Evolutionary conservation across 2,329 filamentous ascomycete species (phyloP).

Genomic region (Alternaria atra): DNA sequence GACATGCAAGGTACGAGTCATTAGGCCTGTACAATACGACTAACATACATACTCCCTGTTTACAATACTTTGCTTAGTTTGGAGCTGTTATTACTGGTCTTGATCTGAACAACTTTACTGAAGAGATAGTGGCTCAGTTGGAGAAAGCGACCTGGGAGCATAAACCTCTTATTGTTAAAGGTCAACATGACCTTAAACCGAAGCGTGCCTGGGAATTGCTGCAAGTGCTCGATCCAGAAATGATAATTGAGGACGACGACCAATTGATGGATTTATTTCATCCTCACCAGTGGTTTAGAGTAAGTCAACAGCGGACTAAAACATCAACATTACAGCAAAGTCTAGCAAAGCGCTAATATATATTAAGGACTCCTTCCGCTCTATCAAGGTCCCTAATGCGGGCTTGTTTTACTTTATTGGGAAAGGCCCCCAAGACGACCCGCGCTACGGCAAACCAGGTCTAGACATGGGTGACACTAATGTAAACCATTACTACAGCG

Average conservation of each 20-base stretch:
- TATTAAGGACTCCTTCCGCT: neutral
- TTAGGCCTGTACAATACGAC: too few species aligned
- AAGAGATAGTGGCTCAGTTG: too few species aligned
- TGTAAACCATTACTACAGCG: neutral
- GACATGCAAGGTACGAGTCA: neutral
- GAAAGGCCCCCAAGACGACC: constrained; percentile 1
- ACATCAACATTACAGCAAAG: too few species aligned
- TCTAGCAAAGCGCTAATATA: too few species aligned
- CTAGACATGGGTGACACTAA: neutral
- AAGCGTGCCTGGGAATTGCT: constrained; percentile 2
- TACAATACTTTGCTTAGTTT: too few species aligned
- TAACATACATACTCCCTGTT: too few species aligned
- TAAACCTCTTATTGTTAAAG: constrained; percentile 2
- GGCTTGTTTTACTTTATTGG: constrained; percentile 2
- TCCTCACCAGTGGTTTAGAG: neutral
- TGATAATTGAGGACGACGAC: neutral
- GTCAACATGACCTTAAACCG: neutral
- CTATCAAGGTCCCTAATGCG: neutral
- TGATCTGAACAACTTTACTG: constrained; percentile 4
- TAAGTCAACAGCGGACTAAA: neutral
- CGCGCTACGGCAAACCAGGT: neutral
- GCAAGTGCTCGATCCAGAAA: neutral
- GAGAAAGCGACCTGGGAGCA: constrained; percentile 3
- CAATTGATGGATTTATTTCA: too few species aligned
- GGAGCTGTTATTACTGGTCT: constrained; percentile 3